Conservation (phyloP, 768 basidiomycete species). For the Tricholoma sp. region DNA sequence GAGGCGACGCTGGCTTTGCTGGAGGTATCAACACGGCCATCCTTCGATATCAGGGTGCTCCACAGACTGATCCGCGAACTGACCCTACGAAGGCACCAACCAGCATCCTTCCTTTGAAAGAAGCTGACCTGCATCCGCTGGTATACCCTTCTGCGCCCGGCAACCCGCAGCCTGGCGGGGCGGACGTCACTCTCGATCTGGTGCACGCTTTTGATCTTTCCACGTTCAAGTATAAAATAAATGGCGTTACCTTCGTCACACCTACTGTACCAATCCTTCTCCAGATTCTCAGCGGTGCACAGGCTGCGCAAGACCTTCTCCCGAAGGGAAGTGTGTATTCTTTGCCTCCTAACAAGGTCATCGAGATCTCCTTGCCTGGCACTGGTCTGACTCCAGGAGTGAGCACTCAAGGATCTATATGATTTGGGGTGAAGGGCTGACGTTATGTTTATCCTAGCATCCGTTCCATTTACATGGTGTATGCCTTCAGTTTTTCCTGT, state of each 20-base stretch:
- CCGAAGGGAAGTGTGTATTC: conserved; percentile 36
- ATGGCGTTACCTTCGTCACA: conserved; percentile 24
- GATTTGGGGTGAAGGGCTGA: background rate
- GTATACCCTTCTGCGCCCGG: conserved; percentile 22
- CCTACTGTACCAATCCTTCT: conserved; percentile 42
- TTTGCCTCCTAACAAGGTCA: conserved; percentile 37
- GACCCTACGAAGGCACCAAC: conserved; percentile 15
- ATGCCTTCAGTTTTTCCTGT: background rate
- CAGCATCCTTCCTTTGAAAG: conserved; percentile 23
- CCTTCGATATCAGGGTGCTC: conserved; percentile 44
- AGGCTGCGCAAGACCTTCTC: conserved; percentile 32
- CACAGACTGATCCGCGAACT: conserved; percentile 5
- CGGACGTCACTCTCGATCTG: conserved; percentile 35
- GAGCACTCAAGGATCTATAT: conserved; percentile 6
- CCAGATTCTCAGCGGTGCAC: conserved; percentile 42
- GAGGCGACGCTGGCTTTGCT: conserved; percentile 21
- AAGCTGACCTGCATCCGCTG: conserved; percentile 36
- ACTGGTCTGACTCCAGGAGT: conserved; percentile 18
- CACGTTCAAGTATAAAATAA: conserved; percentile 20
- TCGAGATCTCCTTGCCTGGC: conserved; percentile 41
- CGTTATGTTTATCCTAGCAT: conserved; percentile 13
- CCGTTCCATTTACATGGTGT: conserved; percentile 29
- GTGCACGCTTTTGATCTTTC: conserved; percentile 16
- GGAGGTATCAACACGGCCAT: conserved; percentile 44
- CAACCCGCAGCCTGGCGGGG: conserved; percentile 28